Evolutionary conservation across 2,329 filamentous ascomycete species (phyloP).

Genomic region (Xylaria hypoxylon): DNA sequence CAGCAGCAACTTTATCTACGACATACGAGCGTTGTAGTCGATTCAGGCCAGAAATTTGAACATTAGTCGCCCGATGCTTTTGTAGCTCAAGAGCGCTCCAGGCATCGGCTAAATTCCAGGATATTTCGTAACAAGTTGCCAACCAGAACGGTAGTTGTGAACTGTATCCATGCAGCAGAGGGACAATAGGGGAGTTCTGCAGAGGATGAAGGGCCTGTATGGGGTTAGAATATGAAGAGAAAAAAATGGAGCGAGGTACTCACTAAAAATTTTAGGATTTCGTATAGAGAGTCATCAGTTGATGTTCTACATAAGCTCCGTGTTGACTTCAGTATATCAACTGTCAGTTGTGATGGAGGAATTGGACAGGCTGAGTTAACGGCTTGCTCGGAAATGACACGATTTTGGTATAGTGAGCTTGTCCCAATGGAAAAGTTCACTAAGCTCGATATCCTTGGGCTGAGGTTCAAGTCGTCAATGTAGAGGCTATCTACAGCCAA

Average conservation of each 20-base stretch:
- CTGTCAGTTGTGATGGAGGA: conserved; percentile 49
- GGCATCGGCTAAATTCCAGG: conserved; percentile 58
- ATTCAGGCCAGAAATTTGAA: conserved; percentile 66
- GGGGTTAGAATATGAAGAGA: conserved; percentile 55
- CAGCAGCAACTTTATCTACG: conserved; percentile 64
- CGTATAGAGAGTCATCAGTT: conserved; percentile 43
- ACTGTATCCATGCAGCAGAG: conserved; percentile 55
- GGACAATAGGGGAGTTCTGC: conserved; percentile 66
- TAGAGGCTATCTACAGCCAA: conserved; percentile 62
- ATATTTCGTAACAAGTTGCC: conserved; percentile 64
- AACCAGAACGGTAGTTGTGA: conserved; percentile 61
- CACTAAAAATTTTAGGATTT: conserved; percentile 58
- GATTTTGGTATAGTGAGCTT: conserved; percentile 18
- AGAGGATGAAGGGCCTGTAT: conserved; percentile 68
- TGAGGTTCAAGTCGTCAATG: conserved; percentile 57
- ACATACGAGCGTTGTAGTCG: conserved; percentile 71
- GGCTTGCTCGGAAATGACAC: conserved; percentile 25
- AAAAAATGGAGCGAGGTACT: conserved; percentile 46
- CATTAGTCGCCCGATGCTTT: conserved; percentile 56
- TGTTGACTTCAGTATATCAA: conserved; percentile 52
- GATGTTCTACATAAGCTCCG: conserved; percentile 53
- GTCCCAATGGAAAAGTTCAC: conserved; percentile 19
- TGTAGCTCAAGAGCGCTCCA: conserved; percentile 58
- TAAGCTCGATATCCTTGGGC: conserved; percentile 49
- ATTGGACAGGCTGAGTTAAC: conserved; percentile 43